These are phyloP conservation scores for Bryoglossum gracile DNA, from an alignment of 495 filamentous ascomycete species.

Conservation along the genomic window DNA sequence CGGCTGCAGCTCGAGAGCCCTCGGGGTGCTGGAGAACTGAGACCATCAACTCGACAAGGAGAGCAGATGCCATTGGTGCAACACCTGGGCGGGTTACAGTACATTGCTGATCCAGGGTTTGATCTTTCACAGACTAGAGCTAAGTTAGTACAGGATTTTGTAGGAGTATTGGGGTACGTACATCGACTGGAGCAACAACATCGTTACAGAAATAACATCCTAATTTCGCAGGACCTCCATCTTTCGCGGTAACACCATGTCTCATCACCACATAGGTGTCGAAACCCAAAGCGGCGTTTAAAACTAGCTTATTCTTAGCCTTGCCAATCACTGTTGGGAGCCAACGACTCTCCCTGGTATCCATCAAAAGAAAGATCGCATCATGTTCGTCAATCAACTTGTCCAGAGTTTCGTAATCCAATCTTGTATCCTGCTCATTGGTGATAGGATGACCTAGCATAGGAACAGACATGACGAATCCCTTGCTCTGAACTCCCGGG, in stretches of 20 bases:
- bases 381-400: constrained; percentile 80
- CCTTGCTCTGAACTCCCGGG: constrained; percentile 75
- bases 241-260: constrained; percentile 58
- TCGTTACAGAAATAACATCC: constrained; percentile 99
- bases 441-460: constrained; percentile 89
- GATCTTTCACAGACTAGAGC: constrained; percentile 66
- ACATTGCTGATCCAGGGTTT: constrained; percentile 95
- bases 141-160: not conserved
- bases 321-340: constrained; percentile 97
- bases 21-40: constrained; percentile 81
- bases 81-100: constrained; percentile 93
- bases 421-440: constrained; percentile 56
- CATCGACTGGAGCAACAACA: constrained; percentile 89
- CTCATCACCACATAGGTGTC: constrained; percentile 97
- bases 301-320: constrained; percentile 81
- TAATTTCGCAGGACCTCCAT: constrained; percentile 53
- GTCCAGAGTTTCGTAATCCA: constrained; percentile 68
- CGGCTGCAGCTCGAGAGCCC: constrained; percentile 48
- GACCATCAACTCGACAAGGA: constrained; percentile 85
- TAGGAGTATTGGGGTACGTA: constrained; percentile 41
- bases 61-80: constrained; percentile 82
- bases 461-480: constrained; percentile 76
- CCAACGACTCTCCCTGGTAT: constrained; percentile 91
- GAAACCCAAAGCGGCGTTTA: constrained; percentile 95
- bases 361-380: constrained; percentile 91